A percentile compares a stretch with the other conserved stretches of the same genome.
These are phyloP conservation scores for Xylariaceae sp. DNA, from an alignment of 2,329 filamentous ascomycete species.

Conservation along the genomic window DNA sequence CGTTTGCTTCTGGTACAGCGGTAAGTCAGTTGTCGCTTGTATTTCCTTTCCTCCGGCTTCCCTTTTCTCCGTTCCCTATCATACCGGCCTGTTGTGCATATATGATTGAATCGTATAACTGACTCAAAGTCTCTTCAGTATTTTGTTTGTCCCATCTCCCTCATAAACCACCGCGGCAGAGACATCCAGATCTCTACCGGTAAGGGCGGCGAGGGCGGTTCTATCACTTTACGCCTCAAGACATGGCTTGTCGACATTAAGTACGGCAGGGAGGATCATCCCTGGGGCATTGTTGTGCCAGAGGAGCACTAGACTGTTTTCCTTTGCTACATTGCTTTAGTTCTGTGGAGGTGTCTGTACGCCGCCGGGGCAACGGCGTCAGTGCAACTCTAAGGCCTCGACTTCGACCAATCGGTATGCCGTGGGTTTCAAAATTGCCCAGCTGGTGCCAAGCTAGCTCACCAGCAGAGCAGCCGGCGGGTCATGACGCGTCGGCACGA, in stretches of 20 bases:
- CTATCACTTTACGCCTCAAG: slow-evolving; percentile 59
- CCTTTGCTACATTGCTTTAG: neutral
- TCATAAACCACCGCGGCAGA: slow-evolving; percentile 61
- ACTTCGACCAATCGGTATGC: neutral
- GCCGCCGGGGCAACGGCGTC: neutral
- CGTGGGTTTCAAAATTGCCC: neutral
- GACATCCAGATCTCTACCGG: slow-evolving; percentile 60
- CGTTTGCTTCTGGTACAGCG: slow-evolving; percentile 83
- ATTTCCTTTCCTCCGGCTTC: neutral
- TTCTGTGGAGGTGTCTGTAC: neutral
- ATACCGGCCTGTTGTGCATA: neutral
- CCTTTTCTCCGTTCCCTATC: neutral
- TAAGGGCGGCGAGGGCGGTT: slow-evolving; percentile 44
- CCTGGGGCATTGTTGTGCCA: slow-evolving; percentile 63
- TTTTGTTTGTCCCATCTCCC: slow-evolving; percentile 64
- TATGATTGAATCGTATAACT: neutral
- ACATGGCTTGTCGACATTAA: slow-evolving; percentile 65
- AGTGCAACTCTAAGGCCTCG: neutral
- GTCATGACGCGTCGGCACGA: neutral
- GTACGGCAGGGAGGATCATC: slow-evolving; percentile 63
- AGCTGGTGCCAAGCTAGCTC: neutral
- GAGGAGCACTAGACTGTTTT: slow-evolving; percentile 42
- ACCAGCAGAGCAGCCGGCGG: neutral
- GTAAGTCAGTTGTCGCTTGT: slow-evolving; percentile 43
- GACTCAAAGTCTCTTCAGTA: slow-evolving; percentile 40